Percentiles rank a stretch among this genome's conserved stretches.
These are phyloP conservation scores for Acanthamoeba lenticulata DNA, from an alignment of 208 protist species.

Conservation along the genomic window DNA sequence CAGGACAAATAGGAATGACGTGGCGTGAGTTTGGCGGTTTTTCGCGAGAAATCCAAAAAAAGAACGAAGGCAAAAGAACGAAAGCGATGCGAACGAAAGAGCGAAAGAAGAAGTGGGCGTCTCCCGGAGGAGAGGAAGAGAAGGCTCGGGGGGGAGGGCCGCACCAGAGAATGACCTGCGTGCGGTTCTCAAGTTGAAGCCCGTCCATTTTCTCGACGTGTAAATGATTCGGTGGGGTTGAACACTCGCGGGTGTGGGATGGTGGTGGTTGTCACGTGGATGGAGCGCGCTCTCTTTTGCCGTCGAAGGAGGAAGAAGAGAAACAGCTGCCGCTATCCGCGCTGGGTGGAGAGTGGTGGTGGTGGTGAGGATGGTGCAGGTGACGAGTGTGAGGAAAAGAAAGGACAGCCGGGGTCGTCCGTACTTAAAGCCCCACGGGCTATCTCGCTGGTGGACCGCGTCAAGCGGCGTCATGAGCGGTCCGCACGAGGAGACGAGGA, in stretches of 20 bases:
- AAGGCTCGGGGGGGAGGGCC: background rate
- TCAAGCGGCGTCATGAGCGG: background rate
- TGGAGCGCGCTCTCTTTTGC: background rate
- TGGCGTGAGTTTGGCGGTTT: too few species aligned
- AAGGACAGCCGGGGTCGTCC: background rate
- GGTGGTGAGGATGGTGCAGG: background rate
- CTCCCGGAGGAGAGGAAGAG: background rate
- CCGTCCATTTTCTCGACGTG: background rate
- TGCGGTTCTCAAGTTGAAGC: constrained; percentile 38
- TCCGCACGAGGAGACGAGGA: background rate
- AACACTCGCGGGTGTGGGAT: background rate
- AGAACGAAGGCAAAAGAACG: background rate
- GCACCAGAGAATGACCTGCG: constrained; percentile 49
- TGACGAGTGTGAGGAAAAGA: constrained; percentile 47
- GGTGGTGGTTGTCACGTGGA: background rate
- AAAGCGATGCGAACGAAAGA: background rate
- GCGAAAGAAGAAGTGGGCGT: too few species aligned
- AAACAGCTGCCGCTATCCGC: background rate
- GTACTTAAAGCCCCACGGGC: background rate
- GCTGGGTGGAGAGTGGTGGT: background rate
- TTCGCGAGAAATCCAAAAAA: background rate
- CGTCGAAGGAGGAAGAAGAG: background rate
- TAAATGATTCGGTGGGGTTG: background rate
- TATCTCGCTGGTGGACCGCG: background rate
- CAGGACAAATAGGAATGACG: background rate